Percentiles rank a stretch among this genome's conserved stretches.
These are phyloP conservation scores for Ogataea pignaliae DNA, from an alignment of 805 yeast species.

Conservation along the genomic window DNA sequence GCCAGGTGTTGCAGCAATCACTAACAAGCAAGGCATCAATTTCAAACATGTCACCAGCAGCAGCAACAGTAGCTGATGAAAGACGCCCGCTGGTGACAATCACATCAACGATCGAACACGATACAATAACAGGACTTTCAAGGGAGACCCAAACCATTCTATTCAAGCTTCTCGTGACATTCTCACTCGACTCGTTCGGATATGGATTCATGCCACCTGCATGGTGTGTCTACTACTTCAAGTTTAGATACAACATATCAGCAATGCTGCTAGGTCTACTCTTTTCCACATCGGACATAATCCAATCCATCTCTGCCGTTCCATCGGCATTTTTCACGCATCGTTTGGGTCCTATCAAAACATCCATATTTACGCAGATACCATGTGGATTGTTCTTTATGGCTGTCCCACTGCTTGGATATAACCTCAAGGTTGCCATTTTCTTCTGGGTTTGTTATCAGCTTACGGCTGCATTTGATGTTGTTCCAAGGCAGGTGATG, in stretches of 20 bases:
- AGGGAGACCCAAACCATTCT: constrained; percentile 40
- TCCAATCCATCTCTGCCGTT: constrained; percentile 64
- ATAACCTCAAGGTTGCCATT: constrained; percentile 39
- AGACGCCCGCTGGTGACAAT: constrained; percentile 15
- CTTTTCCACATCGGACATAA: constrained; percentile 58
- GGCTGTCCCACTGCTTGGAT: constrained; percentile 43
- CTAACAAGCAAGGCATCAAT: background rate
- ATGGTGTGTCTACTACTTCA: constrained; percentile 83
- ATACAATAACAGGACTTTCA: constrained; percentile 35
- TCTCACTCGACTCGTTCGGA: constrained; percentile 84
- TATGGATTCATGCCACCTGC: constrained; percentile 85
- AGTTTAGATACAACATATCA: constrained; percentile 46
- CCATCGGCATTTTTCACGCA: constrained; percentile 73
- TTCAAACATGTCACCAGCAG: background rate
- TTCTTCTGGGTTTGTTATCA: constrained; percentile 50
- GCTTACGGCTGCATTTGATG: constrained; percentile 78
- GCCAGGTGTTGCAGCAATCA: background rate
- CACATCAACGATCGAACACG: constrained; percentile 18
- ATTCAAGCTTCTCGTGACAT: constrained; percentile 49
- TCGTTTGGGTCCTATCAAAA: constrained; percentile 69
- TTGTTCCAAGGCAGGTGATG: constrained; percentile 83
- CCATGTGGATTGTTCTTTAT: constrained; percentile 71
- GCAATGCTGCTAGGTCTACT: constrained; percentile 61
- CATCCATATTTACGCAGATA: constrained; percentile 68
- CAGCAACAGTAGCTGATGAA: constrained; percentile 5